Base-by-base conservation (phyloP, 2,329 filamentous ascomycete genomes). In the Ceratocystis alfenasii region DNA sequence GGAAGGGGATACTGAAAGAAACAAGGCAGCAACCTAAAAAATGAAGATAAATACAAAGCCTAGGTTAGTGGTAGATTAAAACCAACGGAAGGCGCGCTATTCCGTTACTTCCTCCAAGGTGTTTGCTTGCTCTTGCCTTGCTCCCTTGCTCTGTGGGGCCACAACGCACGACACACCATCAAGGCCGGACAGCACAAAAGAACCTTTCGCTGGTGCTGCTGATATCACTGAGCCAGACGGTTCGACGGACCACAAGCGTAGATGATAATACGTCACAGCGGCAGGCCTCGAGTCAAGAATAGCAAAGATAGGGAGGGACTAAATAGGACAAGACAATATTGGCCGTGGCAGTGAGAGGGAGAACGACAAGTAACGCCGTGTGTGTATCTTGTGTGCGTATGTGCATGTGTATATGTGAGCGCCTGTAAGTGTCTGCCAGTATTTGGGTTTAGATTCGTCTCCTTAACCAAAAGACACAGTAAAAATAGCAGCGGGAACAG, bases 121-220 rank as follows among this genome's bases (percentile, higher is more conserved):
- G 53, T 59, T 59, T 59, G 53, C 53, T 30, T 30, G 53, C 33
- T 59, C 53, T 59, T 59, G 28, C 53, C 28, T 33, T 59, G 53
- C 33, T 59, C 53, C 33, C 33, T 59, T 59, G 25, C 28, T 59
- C 17, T 25, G 53, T 59, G 53, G 53, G 33, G 53, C 53, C 53
- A 59, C 53, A 59, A 59, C 28, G 53, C 53, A 59, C 28, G 53
- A 59, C 53, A 59, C 53, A 33, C 53, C 53, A 59, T 59, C 25
- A 59, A 59, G 53, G 4, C 53, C 53, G 12, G 50, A 28, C 7
- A 25, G 25, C 53, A 57, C 53, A 59, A 59, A 33, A 17, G 53
- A 33, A n/a, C 53, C 53, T 33, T 59, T 59, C 33, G 15, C 46
- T 22, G 46, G 17, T n/a, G 46, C 17, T 50, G 46, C 33, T 36